Evolutionary conservation across 2,329 filamentous ascomycete species (phyloP), one percentile per base, ranked within the genome.

Genomic region (Pseudogymnoascus verrucosus): DNA sequence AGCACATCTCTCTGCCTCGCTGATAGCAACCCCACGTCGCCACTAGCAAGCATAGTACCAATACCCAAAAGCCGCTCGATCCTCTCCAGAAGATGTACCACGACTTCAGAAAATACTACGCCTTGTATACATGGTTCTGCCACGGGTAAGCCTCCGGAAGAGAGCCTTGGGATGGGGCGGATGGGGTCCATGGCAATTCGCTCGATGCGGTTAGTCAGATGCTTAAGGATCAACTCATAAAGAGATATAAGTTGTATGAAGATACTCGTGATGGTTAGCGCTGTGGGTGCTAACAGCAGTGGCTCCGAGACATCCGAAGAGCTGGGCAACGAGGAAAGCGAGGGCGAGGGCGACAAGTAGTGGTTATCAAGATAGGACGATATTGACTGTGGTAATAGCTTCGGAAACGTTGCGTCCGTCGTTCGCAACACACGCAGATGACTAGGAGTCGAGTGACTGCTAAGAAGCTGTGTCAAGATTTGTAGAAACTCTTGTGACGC

Each of bases 1-100:
- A 59, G 51, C 51, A 59, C 51, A 59, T 28, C 51, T 28, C 14
- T 59, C 51, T 59, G 51, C 31, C 51, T 59, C 21, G 51, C 26
- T 59, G 51, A 59, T 28, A 59, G 21, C 21, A 59, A 36, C 7
- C 31, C 26, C 51, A 19, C 39, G 39, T 42, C 39, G 39, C 39
- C 39, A 42, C 39, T 59, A 36, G 3, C 10, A 59, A 12, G 16
- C 26, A 59, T 14, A 59, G 23, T 3, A 28, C 16, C 51, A 28
- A 59, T 59, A 59, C 51, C 26, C 14, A 36, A 28, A 59, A 36
- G 26, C 51, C 39, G 16, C 39, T 42, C 39, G 16, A 42, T 19
- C 16, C 16, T 42, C 16, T 42, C 39, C 5, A 42, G 39, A 42
- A 42, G 39, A 42, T 42, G 39, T 21, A 42, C 39, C 16, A 42